A percentile compares a stretch with the other conserved stretches of the same genome.
phyloP scores from a whole-genome alignment of 208 protist genomes.

The Vickermania ingenoplastis region DNA sequence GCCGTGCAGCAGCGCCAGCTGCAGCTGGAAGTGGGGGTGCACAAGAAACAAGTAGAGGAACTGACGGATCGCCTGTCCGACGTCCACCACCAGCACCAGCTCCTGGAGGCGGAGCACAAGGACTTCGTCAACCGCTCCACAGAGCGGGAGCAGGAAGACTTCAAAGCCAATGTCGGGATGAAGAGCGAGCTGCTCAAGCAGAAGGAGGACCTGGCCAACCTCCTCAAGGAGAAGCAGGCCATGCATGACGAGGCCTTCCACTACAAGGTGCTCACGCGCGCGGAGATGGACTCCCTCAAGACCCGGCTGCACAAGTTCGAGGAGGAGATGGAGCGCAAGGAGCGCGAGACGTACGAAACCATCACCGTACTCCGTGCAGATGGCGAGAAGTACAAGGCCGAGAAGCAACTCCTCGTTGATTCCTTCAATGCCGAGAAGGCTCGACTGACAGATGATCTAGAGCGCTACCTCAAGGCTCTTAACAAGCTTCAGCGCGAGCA shows the following conservation, averaged over 20 bases:
- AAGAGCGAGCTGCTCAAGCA: constrained; percentile 64
- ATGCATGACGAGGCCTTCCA: constrained; percentile 50
- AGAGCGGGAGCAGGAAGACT: constrained; percentile 68
- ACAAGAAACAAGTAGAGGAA: constrained; percentile 52
- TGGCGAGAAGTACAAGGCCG: constrained; percentile 22
- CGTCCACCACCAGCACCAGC: constrained; percentile 20
- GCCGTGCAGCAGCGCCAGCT: constrained; percentile 61
- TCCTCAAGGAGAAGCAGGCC: constrained; percentile 32
- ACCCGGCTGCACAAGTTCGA: constrained; percentile 61
- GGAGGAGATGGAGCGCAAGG: constrained; percentile 64
- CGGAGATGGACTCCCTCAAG: constrained; percentile 75
- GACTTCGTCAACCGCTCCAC: constrained; percentile 22
- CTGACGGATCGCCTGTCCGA: constrained; percentile 29
- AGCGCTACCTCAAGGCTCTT: constrained; percentile 13
- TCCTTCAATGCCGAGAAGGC: constrained; percentile 17
- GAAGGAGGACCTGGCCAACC: constrained; percentile 45
- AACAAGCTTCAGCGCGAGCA: constrained; percentile 13
- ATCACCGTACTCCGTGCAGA: constrained; percentile 57
- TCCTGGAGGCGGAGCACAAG: constrained; percentile 23
- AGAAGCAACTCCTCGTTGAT: constrained; percentile 17
- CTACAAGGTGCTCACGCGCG: constrained; percentile 45
- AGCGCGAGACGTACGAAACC: constrained; percentile 64
- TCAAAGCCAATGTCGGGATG: constrained; percentile 56
- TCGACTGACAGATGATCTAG: constrained; percentile 19
- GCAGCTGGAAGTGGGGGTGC: constrained; percentile 63